Base-by-base conservation (phyloP, 2,329 filamentous ascomycete genomes). In the Arthrobotrys sinensis region DNA sequence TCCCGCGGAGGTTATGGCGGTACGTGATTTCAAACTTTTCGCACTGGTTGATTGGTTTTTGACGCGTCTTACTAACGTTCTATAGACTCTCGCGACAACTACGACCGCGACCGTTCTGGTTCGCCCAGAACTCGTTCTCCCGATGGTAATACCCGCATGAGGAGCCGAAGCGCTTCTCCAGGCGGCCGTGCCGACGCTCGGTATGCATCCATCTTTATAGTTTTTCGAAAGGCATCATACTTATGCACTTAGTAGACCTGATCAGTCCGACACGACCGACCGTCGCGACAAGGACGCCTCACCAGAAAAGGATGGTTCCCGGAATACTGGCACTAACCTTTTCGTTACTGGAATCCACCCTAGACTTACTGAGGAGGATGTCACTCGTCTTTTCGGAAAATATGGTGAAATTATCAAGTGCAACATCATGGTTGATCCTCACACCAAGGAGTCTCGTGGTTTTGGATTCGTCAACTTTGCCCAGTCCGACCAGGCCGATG, bases 381-480 rank as follows among this genome's bases (percentile, higher is more conserved):
- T 99, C 79, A 92, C 92, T 68, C 94, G 94, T 85, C 91, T 99
- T 81, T 99, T 99, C 84, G 94, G 97, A 87, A 99, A 98, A 86
- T 98, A 98, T 83, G 96, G 96, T 82, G 94, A 97, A 84, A 96
- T 99, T 65, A 95, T 98, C 87, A 98, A 96, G 87, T 98, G 95
- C 87, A 96, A 97, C 85, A 99, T 99, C 87, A 99, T 99, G 96
- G 91, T 95, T 83, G 96, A 99, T 84, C 96, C 96, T 80, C 96
- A 99, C 86, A 96, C 93, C 83, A 97, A 97, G 87, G 96, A 99
- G 86, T 98, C 95, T 82, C 96, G 96, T 85, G 96, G 96, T 81
- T 99, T 99, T 81, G 96, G 96, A 71, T 99, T 99, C 87, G 96
- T 99, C 85, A 98, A 99, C 88, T 98, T 99, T 95, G 91, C 94